A percentile compares a stretch with the other conserved stretches of the same genome.
Conservation (phyloP, 331 rosid species). For the Malus hybrid region DNA sequence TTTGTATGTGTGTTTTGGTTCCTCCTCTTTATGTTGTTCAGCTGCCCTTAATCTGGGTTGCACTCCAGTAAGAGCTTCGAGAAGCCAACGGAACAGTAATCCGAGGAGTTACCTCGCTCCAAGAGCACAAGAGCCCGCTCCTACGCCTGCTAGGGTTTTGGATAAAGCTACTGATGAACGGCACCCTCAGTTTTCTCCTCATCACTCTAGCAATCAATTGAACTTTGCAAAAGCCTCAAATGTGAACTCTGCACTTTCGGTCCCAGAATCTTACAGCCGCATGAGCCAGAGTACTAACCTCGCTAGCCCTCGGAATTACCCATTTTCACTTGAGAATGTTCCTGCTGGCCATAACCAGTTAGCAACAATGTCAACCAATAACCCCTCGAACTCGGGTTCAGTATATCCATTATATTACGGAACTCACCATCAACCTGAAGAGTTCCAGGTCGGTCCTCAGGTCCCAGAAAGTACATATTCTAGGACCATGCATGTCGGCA, state of each 20-base stretch:
- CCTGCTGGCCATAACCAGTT: constrained; percentile 42
- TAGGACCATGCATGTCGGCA: constrained; percentile 53
- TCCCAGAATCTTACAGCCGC: constrained; percentile 41
- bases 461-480: constrained; percentile 32
- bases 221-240: constrained; percentile 33
- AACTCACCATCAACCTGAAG: constrained; percentile 33
- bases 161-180: constrained; percentile 38
- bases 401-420: constrained; percentile 82
- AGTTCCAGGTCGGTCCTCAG: constrained; percentile 26
- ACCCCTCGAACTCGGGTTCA: constrained; percentile 54
- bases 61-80: constrained; percentile 77
- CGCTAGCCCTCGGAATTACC: constrained; percentile 33
- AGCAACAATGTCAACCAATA: constrained; percentile 35
- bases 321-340: constrained; percentile 36
- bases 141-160: constrained; percentile 33
- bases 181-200: constrained; percentile 24
- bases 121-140: constrained; percentile 50
- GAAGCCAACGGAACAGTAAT: constrained; percentile 91
- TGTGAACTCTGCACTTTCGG: constrained; percentile 27
- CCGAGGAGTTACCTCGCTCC: constrained; percentile 65
- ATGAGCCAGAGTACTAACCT: constrained; percentile 31
- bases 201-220: constrained; percentile 35
- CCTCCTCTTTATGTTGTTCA: constrained; percentile 35
- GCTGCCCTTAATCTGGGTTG: constrained; percentile 99
- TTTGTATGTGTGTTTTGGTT: constrained; percentile 24